phyloP scores from a whole-genome alignment of 2,329 filamentous ascomycete species.

The Talaromyces sp. region DNA sequence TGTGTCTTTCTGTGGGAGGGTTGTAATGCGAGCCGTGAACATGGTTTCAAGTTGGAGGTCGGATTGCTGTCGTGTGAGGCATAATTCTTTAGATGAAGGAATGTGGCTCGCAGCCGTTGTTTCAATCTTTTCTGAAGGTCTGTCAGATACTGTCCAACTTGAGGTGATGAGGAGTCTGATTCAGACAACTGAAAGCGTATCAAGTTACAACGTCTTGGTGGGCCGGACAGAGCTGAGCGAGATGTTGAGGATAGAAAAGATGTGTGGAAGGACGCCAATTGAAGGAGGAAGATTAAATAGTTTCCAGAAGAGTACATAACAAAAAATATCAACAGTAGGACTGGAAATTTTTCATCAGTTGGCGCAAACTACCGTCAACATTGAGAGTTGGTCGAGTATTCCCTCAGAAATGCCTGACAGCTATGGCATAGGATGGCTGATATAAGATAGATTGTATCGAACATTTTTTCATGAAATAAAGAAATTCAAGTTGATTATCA shows the following conservation, averaged over 20 bases:
- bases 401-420: no score
- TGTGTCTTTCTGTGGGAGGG: neutral
- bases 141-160: neutral
- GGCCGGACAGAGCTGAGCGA: neutral
- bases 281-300: neutral
- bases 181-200: neutral
- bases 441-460: no score
- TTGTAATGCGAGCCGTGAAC: neutral
- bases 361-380: neutral
- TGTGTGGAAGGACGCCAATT: neutral
- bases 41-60: neutral
- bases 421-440: no score
- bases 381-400: no score
- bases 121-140: no score
- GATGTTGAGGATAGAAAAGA: neutral
- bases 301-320: neutral
- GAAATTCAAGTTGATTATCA: neutral
- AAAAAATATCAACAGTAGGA: neutral
- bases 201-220: no score
- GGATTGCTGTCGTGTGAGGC: neutral
- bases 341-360: neutral
- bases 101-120: neutral
- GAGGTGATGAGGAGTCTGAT: neutral
- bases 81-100: neutral
- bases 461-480: no score